Conservation (phyloP, 352 stramenopile genomes). For the Phytopythium vexans region DNA sequence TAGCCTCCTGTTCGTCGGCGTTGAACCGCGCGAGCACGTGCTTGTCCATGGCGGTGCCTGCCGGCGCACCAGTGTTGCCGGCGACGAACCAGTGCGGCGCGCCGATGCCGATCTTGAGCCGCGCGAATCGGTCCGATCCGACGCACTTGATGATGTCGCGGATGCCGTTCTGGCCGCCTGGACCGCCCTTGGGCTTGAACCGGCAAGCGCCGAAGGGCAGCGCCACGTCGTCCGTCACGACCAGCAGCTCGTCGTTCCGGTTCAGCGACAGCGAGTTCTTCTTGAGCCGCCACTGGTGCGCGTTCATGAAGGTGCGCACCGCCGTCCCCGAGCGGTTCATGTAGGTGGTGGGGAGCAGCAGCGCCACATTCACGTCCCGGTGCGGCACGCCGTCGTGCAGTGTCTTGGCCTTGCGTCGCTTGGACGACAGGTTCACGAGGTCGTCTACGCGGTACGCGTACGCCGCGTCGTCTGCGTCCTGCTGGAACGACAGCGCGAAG, state of each 20-base stretch:
- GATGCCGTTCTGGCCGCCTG: constrained; percentile 80
- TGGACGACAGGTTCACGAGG: constrained; percentile 72
- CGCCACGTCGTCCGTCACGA: constrained; percentile 78
- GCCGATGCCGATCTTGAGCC: constrained; percentile 79
- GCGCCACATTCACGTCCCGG: constrained; percentile 64
- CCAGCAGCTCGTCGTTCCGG: constrained; percentile 81
- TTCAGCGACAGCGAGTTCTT: constrained; percentile 78
- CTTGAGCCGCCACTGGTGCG: constrained; percentile 80
- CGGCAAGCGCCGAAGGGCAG: constrained; percentile 79
- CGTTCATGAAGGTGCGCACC: constrained; percentile 77
- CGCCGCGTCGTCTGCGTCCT: constrained; percentile 31
- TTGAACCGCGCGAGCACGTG: constrained; percentile 79
- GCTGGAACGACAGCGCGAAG: constrained; percentile 62
- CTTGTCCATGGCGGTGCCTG: constrained; percentile 82
- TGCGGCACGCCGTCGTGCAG: constrained; percentile 71
- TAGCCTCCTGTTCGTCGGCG: constrained; percentile 71
- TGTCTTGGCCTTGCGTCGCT: constrained; percentile 74
- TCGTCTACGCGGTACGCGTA: constrained; percentile 58
- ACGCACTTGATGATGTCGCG: constrained; percentile 85
- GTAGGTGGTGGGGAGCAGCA: constrained; percentile 75
- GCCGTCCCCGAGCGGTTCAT: constrained; percentile 85
- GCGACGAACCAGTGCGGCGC: constrained; percentile 74
- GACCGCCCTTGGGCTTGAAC: constrained; percentile 77
- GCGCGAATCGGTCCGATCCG: constrained; percentile 75
- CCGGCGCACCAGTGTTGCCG: constrained; percentile 58